Evolutionary conservation across 345 rosid genomes (phyloP), one percentile per base, ranked within the genome.

Genomic region (Erodium maritimum): DNA sequence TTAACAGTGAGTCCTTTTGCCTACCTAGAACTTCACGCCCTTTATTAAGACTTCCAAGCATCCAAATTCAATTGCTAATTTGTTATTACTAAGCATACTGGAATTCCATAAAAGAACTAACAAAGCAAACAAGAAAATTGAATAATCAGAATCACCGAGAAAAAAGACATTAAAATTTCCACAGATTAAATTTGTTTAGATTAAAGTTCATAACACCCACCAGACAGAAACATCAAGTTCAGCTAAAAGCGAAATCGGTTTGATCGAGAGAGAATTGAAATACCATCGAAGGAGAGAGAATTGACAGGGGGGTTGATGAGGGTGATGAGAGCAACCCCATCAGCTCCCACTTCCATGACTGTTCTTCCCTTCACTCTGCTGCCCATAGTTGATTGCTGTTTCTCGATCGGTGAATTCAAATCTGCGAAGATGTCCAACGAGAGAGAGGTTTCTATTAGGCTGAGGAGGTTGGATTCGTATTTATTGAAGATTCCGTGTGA

Each of bases 291-390:
- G 1, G 95, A 84, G 24, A 91, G 96, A 51, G 98, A 77, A 75
- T 91, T 91, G 68, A 91, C 91, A 6, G 98, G 95, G 69, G 95
- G 96, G 45, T 88, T 77, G 75, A 86, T 66, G 80, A 91, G 68
- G 42, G 96, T 88, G 63, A 91, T 79, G 70, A 91, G 55, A 62
- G 98, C 98, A 59, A 91, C 95, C 25, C 95, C 95, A 70, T 86
- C 93, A 68, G 75, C 73, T 55, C 96, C 96, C 5, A 91, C 96
- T 52, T 91, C 88, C 61, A 91, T 55, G 37, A 66, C 66, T 20
- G 96, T 81, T 74, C 70, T 82, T 59, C 96, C 87, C 58, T 75
- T 82, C 21, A 64, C 34, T 64, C 56, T 58, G 63, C 79, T 64
- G 19, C 62, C 78, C 83, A 63, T 63, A 16, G 57, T 54, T 0